These are phyloP conservation scores for Psilocybe mexicana DNA, from an alignment of 1,284 basidiomycete species.

Conservation along the genomic window DNA sequence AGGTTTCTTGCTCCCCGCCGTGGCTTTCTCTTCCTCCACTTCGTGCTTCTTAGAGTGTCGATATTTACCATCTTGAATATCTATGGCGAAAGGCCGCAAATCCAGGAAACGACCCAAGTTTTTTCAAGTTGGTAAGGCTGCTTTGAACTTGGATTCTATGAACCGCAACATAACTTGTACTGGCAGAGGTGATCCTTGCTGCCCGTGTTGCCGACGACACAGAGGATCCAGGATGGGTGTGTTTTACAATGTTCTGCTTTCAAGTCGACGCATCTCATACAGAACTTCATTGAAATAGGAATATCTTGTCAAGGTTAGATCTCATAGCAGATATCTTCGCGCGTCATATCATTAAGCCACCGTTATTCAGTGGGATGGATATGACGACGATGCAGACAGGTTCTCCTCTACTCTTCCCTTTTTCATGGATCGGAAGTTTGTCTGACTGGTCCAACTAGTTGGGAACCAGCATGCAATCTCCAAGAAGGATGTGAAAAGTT, in stretches of 20 bases:
- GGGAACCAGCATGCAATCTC: conserved; percentile 65
- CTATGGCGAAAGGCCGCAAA: conserved; percentile 3
- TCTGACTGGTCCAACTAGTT: conserved; percentile 38
- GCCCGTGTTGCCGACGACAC: conserved; percentile 24
- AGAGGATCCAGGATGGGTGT: conserved; percentile 35
- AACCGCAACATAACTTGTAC: not conserved
- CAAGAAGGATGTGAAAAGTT: conserved; percentile 49
- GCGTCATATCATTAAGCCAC: not conserved
- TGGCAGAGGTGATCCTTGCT: conserved; percentile 25
- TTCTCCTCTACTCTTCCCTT: not conserved
- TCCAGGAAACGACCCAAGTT: conserved; percentile 37
- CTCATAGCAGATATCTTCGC: not conserved
- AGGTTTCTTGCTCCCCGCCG: too few relatives aligned
- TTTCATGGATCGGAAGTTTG: not conserved
- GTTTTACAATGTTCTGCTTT: not conserved
- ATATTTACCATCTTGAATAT: not conserved
- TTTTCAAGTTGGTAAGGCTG: conserved; percentile 51
- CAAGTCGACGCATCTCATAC: not conserved
- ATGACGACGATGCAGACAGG: conserved; percentile 18
- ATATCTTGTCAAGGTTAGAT: conserved; percentile 59
- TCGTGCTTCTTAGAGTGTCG: not conserved
- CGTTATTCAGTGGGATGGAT: conserved; percentile 21
- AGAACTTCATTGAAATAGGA: conserved; percentile 39
- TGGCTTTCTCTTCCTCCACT: too few relatives aligned
- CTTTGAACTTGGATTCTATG: not conserved